Evolutionary conservation across 495 filamentous ascomycete genomes (phyloP), one percentile per base, ranked within the genome.

Genomic region (Podospora didyma): DNA sequence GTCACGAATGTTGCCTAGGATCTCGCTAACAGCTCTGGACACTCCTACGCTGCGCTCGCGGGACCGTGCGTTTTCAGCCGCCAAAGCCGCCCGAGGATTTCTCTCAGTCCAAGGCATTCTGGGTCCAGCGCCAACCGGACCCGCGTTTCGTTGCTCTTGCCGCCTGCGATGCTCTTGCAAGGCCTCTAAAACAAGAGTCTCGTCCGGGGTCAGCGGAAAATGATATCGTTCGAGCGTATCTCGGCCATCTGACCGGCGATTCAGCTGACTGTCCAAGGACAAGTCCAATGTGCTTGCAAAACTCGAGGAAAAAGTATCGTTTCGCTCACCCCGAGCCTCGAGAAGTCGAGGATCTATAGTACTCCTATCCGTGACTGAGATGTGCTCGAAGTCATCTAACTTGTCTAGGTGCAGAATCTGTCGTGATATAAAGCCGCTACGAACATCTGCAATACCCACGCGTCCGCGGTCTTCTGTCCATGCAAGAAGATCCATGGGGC

Each of bases 391-490:
- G 55, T 80, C 81, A 9, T 83, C 82, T 37, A 83, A 71, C 31
- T 74, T 71, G 58, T 88, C 82, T 35, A 95, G 67, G 2, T 80
- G 63, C 9, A 96, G 68, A 23, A 89, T 81, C 67, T 98, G 94
- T 31, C 89, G 84, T 24, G 85, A 85, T 21, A 78, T 71, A 58
- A 96, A 90, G 20, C 85, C 83, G 56, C 83, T 84, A 21, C 94
- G 86, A 21, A 92, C 73, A 74, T 98, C 94, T 2, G 88, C 88
- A 46, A 97, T 77, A 11, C 91, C 92, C 34, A 93, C 81, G 60
- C 88, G 81, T 9, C 90, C 92, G 57, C 86, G 86, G 58, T 96
- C 87, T 72, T 98, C 94, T 20, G 91, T 84, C 92, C 93, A 97
- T 22, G 95, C 88, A 34, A 98, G 78, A 16, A 98, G 81, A 69